Evolutionary conservation across 192 early-diverging fungal genomes (phyloP).

Genomic region (Entrophospora sp.): DNA sequence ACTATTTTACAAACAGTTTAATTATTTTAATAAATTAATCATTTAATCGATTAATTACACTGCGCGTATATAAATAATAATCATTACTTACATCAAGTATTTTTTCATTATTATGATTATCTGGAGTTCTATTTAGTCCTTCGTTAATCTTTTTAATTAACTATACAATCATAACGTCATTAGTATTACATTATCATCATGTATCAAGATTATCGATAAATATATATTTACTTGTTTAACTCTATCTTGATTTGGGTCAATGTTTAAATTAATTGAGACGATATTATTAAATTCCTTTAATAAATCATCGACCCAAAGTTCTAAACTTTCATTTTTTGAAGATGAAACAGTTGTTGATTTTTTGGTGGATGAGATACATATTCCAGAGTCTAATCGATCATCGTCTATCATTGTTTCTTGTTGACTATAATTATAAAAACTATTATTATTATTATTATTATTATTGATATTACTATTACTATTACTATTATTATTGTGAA

Average conservation of each 20-base stretch:
- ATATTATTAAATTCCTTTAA: neutral
- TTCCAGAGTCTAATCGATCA: conserved; percentile 10
- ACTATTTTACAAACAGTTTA: neutral
- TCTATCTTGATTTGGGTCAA: neutral
- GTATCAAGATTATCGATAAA: neutral
- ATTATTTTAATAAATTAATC: neutral
- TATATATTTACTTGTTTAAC: conserved; percentile 10
- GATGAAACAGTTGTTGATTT: neutral
- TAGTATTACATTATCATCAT: neutral
- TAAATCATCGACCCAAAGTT: conserved; percentile 6
- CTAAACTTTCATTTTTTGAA: conserved; percentile 12
- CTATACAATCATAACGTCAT: neutral
- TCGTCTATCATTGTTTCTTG: no score
- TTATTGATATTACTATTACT: no score
- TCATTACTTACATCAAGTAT: neutral
- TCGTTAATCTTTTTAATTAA: conserved; percentile 13
- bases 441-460: no score
- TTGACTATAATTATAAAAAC: no score
- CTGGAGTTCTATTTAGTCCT: neutral
- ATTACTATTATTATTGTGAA: no score
- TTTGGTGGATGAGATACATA: conserved; percentile 12
- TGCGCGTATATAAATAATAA: neutral
- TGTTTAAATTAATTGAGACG: neutral
- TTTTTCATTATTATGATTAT: neutral
- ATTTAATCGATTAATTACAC: no score